A percentile compares a stretch with the other conserved stretches of the same genome.
Evolutionary conservation across 768 basidiomycete genomes (phyloP).

Genomic region (Cubamyces lactineus): DNA sequence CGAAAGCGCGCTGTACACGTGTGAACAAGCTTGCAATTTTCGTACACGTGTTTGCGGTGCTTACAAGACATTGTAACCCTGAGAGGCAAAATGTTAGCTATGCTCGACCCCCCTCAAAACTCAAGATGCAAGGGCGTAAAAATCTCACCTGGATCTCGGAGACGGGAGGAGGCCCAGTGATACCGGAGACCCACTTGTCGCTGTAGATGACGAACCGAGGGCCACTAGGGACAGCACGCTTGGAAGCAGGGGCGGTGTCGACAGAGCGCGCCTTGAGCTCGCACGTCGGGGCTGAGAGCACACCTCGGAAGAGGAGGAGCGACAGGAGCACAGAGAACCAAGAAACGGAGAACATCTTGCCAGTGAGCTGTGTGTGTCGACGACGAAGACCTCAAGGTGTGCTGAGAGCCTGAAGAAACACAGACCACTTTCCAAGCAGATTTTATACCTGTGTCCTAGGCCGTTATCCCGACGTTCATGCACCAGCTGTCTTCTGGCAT

Average conservation of each 20-base stretch:
- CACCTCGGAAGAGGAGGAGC: slow-evolving; percentile 17
- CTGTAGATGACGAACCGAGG: slow-evolving; percentile 55
- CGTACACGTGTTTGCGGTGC: slow-evolving; percentile 20
- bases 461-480: background rate
- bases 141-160: slow-evolving; percentile 45
- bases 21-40: slow-evolving; percentile 1
- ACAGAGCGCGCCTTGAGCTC: slow-evolving; percentile 12
- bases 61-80: slow-evolving; percentile 67
- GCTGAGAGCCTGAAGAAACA: slow-evolving; percentile 10
- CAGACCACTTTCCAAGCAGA: background rate
- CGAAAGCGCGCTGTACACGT: slow-evolving; percentile 45
- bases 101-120: background rate
- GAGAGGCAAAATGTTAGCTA: background rate
- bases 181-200: slow-evolving; percentile 46
- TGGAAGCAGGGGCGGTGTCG: slow-evolving; percentile 13
- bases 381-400: background rate
- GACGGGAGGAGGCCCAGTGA: slow-evolving; percentile 51
- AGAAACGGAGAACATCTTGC: slow-evolving; percentile 22
- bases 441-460: slow-evolving; percentile 10
- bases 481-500: background rate
- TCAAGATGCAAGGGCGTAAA: background rate
- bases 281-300: slow-evolving; percentile 19
- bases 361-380: slow-evolving; percentile 16
- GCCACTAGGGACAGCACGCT: slow-evolving; percentile 42
- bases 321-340: slow-evolving; percentile 21